A percentile compares a stretch with the other conserved stretches of the same genome.
These are phyloP conservation scores for Cubamyces sp. DNA, from an alignment of 768 basidiomycete genomes.

Conservation along the genomic window DNA sequence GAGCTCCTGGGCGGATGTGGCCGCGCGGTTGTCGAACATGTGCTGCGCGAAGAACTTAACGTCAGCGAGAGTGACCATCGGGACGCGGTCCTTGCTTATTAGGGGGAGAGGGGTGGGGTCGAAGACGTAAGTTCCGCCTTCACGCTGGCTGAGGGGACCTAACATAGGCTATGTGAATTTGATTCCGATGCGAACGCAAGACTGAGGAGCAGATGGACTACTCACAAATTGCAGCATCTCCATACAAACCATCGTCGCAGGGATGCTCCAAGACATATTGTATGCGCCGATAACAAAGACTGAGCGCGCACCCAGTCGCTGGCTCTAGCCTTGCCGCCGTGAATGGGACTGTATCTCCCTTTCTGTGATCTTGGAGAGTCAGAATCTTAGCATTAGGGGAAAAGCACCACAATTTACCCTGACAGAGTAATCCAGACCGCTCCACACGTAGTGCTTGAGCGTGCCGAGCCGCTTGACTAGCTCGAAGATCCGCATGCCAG, in stretches of 20 bases:
- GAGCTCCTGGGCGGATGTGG: constrained; percentile 31
- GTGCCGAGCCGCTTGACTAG: constrained; percentile 38
- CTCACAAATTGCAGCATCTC: constrained; percentile 24
- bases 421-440: constrained; percentile 42
- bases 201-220: neutral
- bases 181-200: neutral
- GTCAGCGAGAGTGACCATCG: constrained; percentile 36
- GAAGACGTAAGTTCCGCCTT: constrained; percentile 37
- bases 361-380: constrained; percentile 9
- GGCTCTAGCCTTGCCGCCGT: constrained; percentile 45
- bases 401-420: constrained; percentile 35
- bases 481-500: constrained; percentile 47
- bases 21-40: constrained; percentile 36
- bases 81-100: constrained; percentile 32
- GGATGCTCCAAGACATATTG: constrained; percentile 42
- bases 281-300: constrained; percentile 35
- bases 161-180: constrained; percentile 17
- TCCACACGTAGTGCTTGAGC: constrained; percentile 45
- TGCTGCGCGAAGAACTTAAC: constrained; percentile 36
- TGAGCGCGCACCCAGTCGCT: constrained; percentile 43
- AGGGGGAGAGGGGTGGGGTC: too few species aligned
- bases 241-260: constrained; percentile 36
- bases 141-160: constrained; percentile 29
- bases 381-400: neutral
- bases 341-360: constrained; percentile 30